Evolutionary conservation across 2,329 filamentous ascomycete genomes (phyloP).

Genomic region (Basipetospora chlamydospora): DNA sequence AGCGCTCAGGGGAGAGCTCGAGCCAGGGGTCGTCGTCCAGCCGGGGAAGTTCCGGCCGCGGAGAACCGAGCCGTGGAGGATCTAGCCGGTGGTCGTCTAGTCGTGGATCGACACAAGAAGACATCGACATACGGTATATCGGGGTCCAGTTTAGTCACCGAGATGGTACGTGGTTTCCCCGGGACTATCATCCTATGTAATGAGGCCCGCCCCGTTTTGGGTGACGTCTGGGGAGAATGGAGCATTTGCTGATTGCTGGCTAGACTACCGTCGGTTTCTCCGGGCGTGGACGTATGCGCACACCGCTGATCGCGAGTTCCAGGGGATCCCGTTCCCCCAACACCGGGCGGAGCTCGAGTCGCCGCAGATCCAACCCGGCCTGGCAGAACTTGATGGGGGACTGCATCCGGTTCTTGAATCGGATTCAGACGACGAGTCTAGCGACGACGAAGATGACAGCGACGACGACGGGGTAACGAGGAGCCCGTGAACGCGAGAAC

Average conservation of each 20-base stretch:
- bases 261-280: constrained; percentile 32
- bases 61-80: constrained; percentile 7
- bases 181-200: no score
- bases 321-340: constrained; percentile 28
- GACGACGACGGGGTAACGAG: no score
- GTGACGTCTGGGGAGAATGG: no score
- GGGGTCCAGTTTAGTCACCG: constrained; percentile 33
- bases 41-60: no score
- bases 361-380: constrained; percentile 24
- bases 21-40: no score
- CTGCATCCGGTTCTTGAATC: constrained; percentile 18
- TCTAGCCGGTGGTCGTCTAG: no score
- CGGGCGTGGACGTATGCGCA: constrained; percentile 31
- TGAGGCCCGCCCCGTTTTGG: no score
- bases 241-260: constrained; percentile 1
- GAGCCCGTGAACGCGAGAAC: not conserved
- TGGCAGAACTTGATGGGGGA: constrained; percentile 7
- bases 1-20: no score
- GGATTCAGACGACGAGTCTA: constrained; percentile 2
- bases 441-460: constrained; percentile 2
- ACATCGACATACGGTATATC: constrained; percentile 30
- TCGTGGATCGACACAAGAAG: no score
- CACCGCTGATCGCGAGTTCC: constrained; percentile 29
- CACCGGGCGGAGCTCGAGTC: constrained; percentile 32
- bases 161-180: constrained; percentile 30